Base-by-base conservation (phyloP, 2,329 filamentous ascomycete genomes). In the Fusarium palustre region DNA sequence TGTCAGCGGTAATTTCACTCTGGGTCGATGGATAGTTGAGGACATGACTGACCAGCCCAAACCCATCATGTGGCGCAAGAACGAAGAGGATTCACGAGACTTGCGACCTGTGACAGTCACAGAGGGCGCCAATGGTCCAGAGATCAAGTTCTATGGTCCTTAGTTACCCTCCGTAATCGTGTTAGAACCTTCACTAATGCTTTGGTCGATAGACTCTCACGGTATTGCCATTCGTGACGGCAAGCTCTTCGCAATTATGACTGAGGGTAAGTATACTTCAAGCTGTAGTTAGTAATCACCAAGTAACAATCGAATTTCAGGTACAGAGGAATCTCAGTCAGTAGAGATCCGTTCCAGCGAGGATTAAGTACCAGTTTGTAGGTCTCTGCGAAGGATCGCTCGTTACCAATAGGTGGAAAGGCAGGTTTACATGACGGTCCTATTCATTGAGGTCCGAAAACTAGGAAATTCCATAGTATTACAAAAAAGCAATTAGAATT, bases 101-200 rank as follows among this genome's bases (percentile, higher is more conserved):
- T 41, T 69, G 3, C 66, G 56, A 16, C 60, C 65, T 2, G 65
- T 62, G 1, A 24, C 30, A 3, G 36, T 55, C 9, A 12, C 25
- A 4, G 8, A 41, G 1, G 34, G 33, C 7, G n/a, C 24, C 18
- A 20, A 36, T 28, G 48, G 48, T 15, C 34, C 12, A 2, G 36
- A 61, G 30, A 34, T 69, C 7, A 69, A 24, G 5, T 69, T 69
- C 10, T 30, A 33, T 13, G 66, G 66, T 62, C 0, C 20, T 25
- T 3, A 18, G 2, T 34, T 13, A 3, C 12, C 18, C 5, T 39
- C 28, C 11, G 1, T 10, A 20, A 11, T 18, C 3, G 2, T 6
- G 1, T 7, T 39, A 2, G 11, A 22, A 2, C 6, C 7, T 39
- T 12, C 9, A 7, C n/a, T 63, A 12, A 63, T 5, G 18, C 3